These are phyloP conservation scores for Kodamaea restingae DNA, from an alignment of 805 yeast species.

Conservation along the genomic window DNA sequence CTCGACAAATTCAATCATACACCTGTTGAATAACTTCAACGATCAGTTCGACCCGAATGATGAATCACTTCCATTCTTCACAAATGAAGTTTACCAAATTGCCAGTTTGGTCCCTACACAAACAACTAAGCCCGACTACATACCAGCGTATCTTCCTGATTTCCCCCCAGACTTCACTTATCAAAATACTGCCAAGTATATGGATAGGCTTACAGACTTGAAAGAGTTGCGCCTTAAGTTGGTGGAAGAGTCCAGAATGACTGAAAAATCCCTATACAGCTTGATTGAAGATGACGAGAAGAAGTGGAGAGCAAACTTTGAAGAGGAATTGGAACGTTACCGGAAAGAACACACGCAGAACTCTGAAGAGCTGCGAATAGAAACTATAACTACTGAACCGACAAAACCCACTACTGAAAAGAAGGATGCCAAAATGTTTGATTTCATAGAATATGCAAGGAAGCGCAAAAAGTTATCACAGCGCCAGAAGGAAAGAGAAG, in stretches of 20 bases:
- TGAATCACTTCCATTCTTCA: slow-evolving; percentile 50
- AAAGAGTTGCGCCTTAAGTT: slow-evolving; percentile 64
- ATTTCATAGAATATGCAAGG: slow-evolving; percentile 55
- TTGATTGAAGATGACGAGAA: slow-evolving; percentile 43
- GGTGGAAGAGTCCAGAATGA: slow-evolving; percentile 75
- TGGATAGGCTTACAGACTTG: slow-evolving; percentile 63
- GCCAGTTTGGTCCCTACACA: slow-evolving; percentile 55
- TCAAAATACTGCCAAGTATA: slow-evolving; percentile 67
- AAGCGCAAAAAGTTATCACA: slow-evolving; percentile 40
- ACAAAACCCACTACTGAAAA: slow-evolving; percentile 8
- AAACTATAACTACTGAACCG: background rate
- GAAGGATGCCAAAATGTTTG: slow-evolving; percentile 30
- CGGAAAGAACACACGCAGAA: background rate
- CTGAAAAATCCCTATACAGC: slow-evolving; percentile 71
- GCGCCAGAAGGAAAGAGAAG: slow-evolving; percentile 17
- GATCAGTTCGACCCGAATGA: slow-evolving; percentile 22
- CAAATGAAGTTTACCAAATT: slow-evolving; percentile 47
- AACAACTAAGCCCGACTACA: slow-evolving; percentile 35
- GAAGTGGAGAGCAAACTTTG: slow-evolving; percentile 27
- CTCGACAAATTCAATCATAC: slow-evolving; percentile 14
- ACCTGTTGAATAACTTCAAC: slow-evolving; percentile 6
- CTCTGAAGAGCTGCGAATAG: background rate
- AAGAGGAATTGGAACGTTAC: slow-evolving; percentile 18
- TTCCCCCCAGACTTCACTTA: slow-evolving; percentile 95
- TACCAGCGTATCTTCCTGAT: slow-evolving; percentile 78